Evolutionary conservation across 306 rosid genomes (phyloP).

Genomic region (Cicer bijugum): DNA sequence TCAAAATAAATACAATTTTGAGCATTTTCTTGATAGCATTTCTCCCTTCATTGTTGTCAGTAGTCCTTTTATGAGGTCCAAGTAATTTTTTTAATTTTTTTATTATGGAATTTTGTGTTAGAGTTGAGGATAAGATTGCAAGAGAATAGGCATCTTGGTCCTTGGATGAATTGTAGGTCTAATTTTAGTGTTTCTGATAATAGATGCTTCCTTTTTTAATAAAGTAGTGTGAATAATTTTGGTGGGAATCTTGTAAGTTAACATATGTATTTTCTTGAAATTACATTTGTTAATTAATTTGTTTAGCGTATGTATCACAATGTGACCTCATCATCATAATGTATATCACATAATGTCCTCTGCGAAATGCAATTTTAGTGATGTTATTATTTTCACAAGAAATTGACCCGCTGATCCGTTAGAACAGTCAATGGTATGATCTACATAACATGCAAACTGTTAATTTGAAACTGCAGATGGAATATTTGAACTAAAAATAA

Average conservation of each 20-base stretch:
- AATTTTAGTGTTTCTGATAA: slow-evolving; percentile 40
- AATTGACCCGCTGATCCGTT: too few species aligned
- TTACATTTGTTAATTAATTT: slow-evolving; percentile 45
- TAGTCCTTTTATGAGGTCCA: slow-evolving; percentile 54
- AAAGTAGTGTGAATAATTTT: slow-evolving; percentile 49
- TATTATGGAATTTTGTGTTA: slow-evolving; percentile 43
- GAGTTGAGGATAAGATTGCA: slow-evolving; percentile 34
- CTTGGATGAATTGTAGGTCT: slow-evolving; percentile 45
- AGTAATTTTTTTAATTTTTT: slow-evolving; percentile 43
- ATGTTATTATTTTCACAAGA: too few species aligned
- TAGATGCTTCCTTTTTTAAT: slow-evolving; percentile 40
- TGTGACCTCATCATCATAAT: neutral
- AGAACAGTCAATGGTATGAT: too few species aligned
- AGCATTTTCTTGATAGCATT: slow-evolving; percentile 51
- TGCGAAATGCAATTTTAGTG: neutral
- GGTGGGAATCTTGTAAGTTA: slow-evolving; percentile 47
- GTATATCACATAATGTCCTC: neutral
- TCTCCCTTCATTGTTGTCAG: slow-evolving; percentile 57
- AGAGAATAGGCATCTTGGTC: slow-evolving; percentile 36
- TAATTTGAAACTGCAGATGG: too few species aligned
- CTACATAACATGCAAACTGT: too few species aligned
- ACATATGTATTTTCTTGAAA: slow-evolving; percentile 40
- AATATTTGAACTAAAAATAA: too few species aligned
- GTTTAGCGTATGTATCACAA: slow-evolving; percentile 23
- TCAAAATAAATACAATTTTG: slow-evolving; percentile 51